Evolutionary conservation across 192 early-diverging fungal species (phyloP).

Genomic region (Linnemannia elongata): DNA sequence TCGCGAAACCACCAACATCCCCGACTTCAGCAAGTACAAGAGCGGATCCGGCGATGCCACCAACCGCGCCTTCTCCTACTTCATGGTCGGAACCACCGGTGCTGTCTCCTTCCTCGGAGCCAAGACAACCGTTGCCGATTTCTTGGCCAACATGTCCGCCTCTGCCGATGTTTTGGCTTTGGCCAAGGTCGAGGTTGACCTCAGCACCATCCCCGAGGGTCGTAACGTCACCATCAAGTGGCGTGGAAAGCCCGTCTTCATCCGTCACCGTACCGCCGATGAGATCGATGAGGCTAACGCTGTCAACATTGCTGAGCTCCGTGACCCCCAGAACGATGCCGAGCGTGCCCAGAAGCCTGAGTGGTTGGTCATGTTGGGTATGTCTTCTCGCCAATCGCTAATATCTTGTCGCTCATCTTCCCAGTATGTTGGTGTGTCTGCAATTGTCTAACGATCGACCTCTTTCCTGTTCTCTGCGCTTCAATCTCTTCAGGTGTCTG

Average conservation of each 20-base stretch:
- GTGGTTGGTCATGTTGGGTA: conserved; percentile 97
- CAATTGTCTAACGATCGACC: background rate
- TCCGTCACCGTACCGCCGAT: conserved; percentile 94
- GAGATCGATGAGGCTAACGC: conserved; percentile 95
- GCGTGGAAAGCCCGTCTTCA: conserved; percentile 99
- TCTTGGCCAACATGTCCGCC: conserved; percentile 89
- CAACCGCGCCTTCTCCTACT: conserved; percentile 89
- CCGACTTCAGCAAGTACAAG: conserved; percentile 85
- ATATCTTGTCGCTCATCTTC: background rate
- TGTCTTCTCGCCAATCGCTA: conserved; percentile 55
- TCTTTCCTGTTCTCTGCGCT: background rate
- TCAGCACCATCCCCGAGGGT: conserved; percentile 93
- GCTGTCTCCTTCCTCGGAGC: conserved; percentile 85
- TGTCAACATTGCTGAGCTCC: conserved; percentile 84
- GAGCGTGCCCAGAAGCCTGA: conserved; percentile 92
- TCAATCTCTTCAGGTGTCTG: conserved; percentile 57
- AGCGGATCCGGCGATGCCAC: conserved; percentile 68
- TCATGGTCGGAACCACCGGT: conserved; percentile 93
- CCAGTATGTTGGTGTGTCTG: background rate
- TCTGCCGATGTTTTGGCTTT: conserved; percentile 98
- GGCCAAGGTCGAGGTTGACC: conserved; percentile 97
- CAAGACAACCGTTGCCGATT: conserved; percentile 91
- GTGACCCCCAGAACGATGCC: conserved; percentile 93
- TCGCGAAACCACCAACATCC: conserved; percentile 67
- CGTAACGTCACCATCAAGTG: conserved; percentile 98